Percentiles rank a stretch among this genome's conserved stretches.
These are phyloP conservation scores for Rhizoclosmatium globosum DNA, from an alignment of 192 early-diverging fungal species.

Conservation along the genomic window DNA sequence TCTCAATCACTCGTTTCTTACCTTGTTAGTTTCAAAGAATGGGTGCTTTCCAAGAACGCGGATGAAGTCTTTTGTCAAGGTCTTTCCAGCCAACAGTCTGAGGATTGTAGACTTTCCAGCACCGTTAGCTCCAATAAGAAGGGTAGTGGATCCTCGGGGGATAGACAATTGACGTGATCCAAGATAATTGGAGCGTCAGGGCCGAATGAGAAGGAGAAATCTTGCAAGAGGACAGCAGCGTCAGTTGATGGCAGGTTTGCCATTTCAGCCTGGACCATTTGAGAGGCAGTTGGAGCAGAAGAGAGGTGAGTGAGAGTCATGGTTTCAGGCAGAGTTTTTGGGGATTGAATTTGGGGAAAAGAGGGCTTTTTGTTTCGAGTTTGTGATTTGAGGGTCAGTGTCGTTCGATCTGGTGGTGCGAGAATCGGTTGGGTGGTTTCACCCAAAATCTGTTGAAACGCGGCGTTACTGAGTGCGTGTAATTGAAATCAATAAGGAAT, in stretches of 20 bases:
- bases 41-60: constrained; percentile 69
- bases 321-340: neutral
- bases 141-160: constrained; percentile 63
- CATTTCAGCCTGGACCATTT: constrained; percentile 29
- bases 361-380: neutral
- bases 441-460: no score
- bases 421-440: neutral
- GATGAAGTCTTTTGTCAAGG: constrained; percentile 63
- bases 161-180: constrained; percentile 61
- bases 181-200: constrained; percentile 68
- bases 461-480: no score
- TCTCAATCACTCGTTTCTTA: neutral
- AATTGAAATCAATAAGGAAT: no score
- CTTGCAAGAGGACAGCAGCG: constrained; percentile 55
- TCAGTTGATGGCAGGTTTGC: constrained; percentile 30
- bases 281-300: constrained; percentile 11
- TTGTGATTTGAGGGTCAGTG: neutral
- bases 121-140: constrained; percentile 82
- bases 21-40: constrained; percentile 60
- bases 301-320: constrained; percentile 3
- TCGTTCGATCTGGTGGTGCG: neutral
- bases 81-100: constrained; percentile 75
- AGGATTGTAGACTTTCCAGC: constrained; percentile 75
- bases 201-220: constrained; percentile 61
- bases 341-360: neutral